phyloP scores from a whole-genome alignment of 169 alveolate species.

The Cryptosporidium ubiquitum region DNA sequence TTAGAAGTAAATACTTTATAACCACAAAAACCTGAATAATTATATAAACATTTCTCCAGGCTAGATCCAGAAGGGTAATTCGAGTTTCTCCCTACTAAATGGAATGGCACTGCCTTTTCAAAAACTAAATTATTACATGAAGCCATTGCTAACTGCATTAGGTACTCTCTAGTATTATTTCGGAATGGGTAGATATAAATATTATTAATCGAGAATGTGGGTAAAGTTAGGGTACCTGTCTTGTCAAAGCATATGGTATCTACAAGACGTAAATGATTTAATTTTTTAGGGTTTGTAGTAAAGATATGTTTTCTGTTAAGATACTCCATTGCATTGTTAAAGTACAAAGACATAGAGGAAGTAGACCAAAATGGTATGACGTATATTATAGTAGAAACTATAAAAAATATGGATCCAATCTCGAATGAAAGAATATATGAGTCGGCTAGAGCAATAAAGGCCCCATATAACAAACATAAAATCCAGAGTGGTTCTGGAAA shows the following conservation, averaged over 20 bases:
- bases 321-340: not conserved
- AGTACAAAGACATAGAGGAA: constrained; percentile 15
- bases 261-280: not conserved
- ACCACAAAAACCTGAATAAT: constrained; percentile 40
- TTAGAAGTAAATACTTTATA: not conserved
- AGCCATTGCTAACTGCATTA: constrained; percentile 23
- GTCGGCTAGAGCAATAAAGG: constrained; percentile 28
- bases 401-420: constrained; percentile 41
- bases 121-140: constrained; percentile 52
- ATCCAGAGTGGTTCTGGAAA: constrained; percentile 38
- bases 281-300: constrained; percentile 24
- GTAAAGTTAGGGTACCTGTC: constrained; percentile 56
- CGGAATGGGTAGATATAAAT: constrained; percentile 3
- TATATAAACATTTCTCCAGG: constrained; percentile 24
- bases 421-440: constrained; percentile 29
- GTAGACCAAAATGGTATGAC: constrained; percentile 61
- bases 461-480: constrained; percentile 37
- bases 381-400: constrained; percentile 41
- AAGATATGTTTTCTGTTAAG: not conserved
- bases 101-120: not conserved
- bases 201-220: not conserved
- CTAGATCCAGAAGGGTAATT: constrained; percentile 51
- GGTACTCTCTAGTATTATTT: not conserved
- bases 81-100: not conserved
- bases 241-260: constrained; percentile 63